These are phyloP conservation scores for Tricholoma furcatifolium DNA, from an alignment of 768 basidiomycete species.

Conservation along the genomic window DNA sequence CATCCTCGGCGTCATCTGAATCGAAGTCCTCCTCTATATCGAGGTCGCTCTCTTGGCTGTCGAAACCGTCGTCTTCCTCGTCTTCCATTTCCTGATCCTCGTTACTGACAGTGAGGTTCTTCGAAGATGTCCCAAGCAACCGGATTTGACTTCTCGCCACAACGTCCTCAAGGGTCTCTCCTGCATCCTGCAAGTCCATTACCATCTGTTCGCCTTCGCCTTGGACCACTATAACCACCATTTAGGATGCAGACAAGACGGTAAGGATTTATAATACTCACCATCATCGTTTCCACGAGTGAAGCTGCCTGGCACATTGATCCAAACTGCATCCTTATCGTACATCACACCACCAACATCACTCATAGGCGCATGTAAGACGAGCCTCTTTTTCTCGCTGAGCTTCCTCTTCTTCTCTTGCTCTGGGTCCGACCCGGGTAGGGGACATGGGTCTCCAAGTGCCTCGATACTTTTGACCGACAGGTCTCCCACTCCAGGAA, in stretches of 20 bases:
- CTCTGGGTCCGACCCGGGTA: slow-evolving; percentile 90
- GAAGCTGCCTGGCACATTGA: slow-evolving; percentile 96
- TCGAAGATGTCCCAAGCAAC: slow-evolving; percentile 80
- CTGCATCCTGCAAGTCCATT: slow-evolving; percentile 89
- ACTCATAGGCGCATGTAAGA: slow-evolving; percentile 98
- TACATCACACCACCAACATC: slow-evolving; percentile 96
- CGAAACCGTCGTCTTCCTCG: slow-evolving; percentile 28
- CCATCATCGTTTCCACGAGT: slow-evolving; percentile 71
- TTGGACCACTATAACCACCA: slow-evolving; percentile 51
- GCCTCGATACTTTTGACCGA: slow-evolving; percentile 68
- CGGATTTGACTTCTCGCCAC: slow-evolving; percentile 80
- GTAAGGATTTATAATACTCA: slow-evolving; percentile 25
- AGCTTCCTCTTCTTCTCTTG: slow-evolving; percentile 91
- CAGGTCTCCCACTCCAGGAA: slow-evolving; percentile 94
- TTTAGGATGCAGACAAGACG: not conserved
- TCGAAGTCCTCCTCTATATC: slow-evolving; percentile 14
- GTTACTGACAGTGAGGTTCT: slow-evolving; percentile 53
- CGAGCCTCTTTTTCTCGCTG: slow-evolving; percentile 90
- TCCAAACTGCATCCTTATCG: slow-evolving; percentile 98
- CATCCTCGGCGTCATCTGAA: slow-evolving; percentile 15
- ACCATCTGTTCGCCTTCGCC: slow-evolving; percentile 99
- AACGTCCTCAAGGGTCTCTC: slow-evolving; percentile 77
- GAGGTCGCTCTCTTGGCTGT: slow-evolving; percentile 6
- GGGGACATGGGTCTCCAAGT: slow-evolving; percentile 92
- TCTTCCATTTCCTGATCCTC: slow-evolving; percentile 27